These are phyloP conservation scores for Puccinia novopanici DNA, from an alignment of 1,284 basidiomycete genomes.

Conservation along the genomic window DNA sequence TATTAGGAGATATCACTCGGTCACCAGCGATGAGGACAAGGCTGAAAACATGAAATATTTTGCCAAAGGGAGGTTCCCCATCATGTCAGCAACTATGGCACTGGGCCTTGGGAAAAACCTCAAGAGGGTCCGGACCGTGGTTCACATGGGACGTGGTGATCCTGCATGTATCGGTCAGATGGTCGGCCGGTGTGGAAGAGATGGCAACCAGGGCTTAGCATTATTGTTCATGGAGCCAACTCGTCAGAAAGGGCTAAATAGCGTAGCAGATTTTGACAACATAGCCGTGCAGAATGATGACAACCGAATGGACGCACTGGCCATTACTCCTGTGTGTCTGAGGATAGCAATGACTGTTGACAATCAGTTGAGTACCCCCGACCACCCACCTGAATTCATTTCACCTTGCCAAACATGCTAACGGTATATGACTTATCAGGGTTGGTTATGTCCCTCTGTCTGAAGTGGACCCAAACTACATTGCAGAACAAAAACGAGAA, in stretches of 20 bases:
- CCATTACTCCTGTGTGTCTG: not conserved
- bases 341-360: not conserved
- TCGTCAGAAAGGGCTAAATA: not conserved
- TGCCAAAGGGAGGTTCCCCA: not conserved
- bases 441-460: not conserved
- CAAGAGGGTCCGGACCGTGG: no score
- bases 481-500: not conserved
- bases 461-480: not conserved
- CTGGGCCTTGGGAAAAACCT: no score
- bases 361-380: no score
- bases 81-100: not conserved
- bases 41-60: not conserved
- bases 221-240: slow-evolving; percentile 1
- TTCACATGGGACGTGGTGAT: no score
- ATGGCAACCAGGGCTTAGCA: not conserved
- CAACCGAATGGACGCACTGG: slow-evolving; percentile 1
- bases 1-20: not conserved
- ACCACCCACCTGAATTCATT: no score
- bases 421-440: not conserved
- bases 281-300: not conserved
- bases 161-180: no score
- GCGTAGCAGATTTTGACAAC: not conserved
- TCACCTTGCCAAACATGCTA: no score
- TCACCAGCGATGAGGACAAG: not conserved
- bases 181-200: no score